Evolutionary conservation across 371 early-diverging fungal species (phyloP), one percentile per base, ranked within the genome.

Genomic region (Rhizomucor pusillus): DNA sequence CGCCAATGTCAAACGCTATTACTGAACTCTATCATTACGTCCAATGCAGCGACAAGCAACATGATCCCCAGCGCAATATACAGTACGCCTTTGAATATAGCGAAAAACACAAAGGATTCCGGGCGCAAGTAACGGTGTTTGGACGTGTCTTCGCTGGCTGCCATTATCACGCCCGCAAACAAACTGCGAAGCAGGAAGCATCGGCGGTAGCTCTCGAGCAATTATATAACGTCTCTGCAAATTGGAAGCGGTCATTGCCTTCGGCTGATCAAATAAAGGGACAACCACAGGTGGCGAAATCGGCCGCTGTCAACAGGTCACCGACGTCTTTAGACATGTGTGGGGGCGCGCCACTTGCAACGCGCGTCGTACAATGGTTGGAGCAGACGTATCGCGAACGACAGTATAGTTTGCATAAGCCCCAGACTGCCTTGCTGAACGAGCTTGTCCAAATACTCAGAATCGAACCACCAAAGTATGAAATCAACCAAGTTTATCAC

Each of bases 401-500:
- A 4, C 14, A 16, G 11, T 19, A 41, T 16, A 41, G 11, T 16
- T 12, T 12, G 12, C 11, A 41, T 11, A 47, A 47, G 4, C 16
- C 47, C 13, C 25, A 33, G 9, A 33, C 29, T 4, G 16, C 12
- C 16, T 25, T 47, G 11, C 20, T 47, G n/a, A 1, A 23, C 25
- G 47, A 47, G 25, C 47, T 47, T 18, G 33, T 33, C 0, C 47
- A 47, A 16, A 25, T 47, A 16, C 47, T 47, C 14, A 25, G 25
- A 10, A 23, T 47, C 18, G 33, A 47, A 25, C 18, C 47, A 18
- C 33, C 47, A 33, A 22, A 25, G 11, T 47, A 33, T 18, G 29
- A 22, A 25, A 10, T 33, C 29, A 14, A 22, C 4, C 29, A 47
- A 14, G 47, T 29, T 2, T 47, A 47, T 24, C 47, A 47, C 10